phyloP scores from a whole-genome alignment of 257 asterid species.

The Solanum pimpinellifolium region DNA sequence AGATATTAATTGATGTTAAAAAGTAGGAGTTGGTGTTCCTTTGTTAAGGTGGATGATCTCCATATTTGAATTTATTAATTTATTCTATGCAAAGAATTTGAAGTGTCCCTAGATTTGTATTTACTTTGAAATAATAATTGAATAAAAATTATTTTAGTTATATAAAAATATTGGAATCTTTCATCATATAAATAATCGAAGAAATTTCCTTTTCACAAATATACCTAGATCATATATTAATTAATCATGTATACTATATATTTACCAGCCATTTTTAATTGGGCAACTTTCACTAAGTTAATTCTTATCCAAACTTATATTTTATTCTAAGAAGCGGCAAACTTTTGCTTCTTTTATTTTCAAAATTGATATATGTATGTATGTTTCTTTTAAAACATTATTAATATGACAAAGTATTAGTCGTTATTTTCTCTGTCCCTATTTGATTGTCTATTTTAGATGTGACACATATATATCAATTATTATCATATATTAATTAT shows the following conservation, averaged over 20 bases:
- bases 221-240: no score
- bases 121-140: background rate
- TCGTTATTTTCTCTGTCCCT: accelerated
- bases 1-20: background rate
- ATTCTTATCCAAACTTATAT: background rate
- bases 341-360: no score
- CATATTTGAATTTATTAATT: background rate
- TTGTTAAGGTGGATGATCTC: background rate
- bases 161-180: background rate
- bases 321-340: background rate
- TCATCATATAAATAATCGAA: no score
- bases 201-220: no score
- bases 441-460: no score
- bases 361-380: no score
- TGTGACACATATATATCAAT: no score
- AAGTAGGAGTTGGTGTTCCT: background rate
- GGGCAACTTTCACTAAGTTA: background rate
- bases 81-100: background rate
- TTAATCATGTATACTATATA: background rate
- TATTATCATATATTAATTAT: accelerated
- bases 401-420: no score
- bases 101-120: background rate
- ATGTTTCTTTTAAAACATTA: background rate
- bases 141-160: background rate
- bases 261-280: background rate